Evolutionary conservation across 148 eudicot species (phyloP), one percentile per base, ranked within the genome.

Genomic region (Vaccinium macrocarpon): DNA sequence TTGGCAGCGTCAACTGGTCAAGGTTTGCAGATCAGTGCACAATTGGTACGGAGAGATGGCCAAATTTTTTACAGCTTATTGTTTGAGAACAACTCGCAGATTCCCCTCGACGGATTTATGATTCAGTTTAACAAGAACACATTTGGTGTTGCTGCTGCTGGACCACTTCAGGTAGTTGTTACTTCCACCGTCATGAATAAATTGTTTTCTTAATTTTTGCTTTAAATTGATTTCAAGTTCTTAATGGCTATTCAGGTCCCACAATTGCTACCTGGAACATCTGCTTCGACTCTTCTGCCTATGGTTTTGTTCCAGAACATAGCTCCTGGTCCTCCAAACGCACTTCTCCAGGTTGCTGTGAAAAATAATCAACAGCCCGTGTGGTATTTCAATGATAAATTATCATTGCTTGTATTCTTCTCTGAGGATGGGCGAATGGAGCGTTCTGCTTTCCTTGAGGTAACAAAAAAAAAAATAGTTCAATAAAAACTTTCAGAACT

Each of bases 361-460:
- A 96, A 96, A 85, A 96, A 96, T 88, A 92, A 91, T 89, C 99
- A 96, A 89, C 99, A 96, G 84, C 98, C 99, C 25, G 98, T 96
- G 38, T 96, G 97, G 99, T 96, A 96, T 88, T 94, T 94, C 86
- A 92, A 81, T 79, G 99, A 96, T 87, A 94, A 92, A 85, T 62
- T 93, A 79, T 86, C 95, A 82, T 75, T 96, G 89, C 90, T 87
- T 46, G 93, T 85, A 32, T 87, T 96, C 78, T 95, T 96, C 80
- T 77, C 94, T 38, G 99, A 96, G 88, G 99, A 96, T 88, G 99
- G 99, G 72, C 92, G 92, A 87, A 96, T 96, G 98, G 99, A 96
- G 80, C 95, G 99, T 72, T 76, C 93, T 11, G 75, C 93, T 14
- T 96, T 96, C 87, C 95, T 96, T 84, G 99, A 96, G 99, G 99